Base-by-base conservation (phyloP, 805 yeast genomes). In the Ogataea haglerorum region DNA sequence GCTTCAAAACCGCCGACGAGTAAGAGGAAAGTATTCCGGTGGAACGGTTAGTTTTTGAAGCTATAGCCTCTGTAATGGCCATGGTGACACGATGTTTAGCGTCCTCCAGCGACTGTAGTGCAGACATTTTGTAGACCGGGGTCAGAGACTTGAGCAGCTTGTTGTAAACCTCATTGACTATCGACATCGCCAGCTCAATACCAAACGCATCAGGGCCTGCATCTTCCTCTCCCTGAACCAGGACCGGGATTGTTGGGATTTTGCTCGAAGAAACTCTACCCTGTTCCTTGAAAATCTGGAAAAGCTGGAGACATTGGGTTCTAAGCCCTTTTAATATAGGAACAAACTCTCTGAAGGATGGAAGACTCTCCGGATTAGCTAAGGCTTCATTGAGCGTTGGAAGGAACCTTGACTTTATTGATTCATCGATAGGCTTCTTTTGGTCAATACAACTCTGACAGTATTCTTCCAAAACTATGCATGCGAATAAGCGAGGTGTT, bases 131-230 rank as follows among this genome's bases (percentile, higher is more conserved):
- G 47, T 79, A 74, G 2, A 85, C 73, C 4, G 95, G 78, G 12
- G 83, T 69, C 53, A 93, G 64, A 7, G 73, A 59, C 42, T 75
- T 77, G 49, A 79, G 65, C 48, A 88, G 65, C 54, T 82, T 82
- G n/a, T 74, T 76, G 56, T 77, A 87, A 6, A 79, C 76, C 28
- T 80, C 85, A 29, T 68, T 67, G 23, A 82, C 53, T 1, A 89
- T 73, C 47, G 77, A 75, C 42, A 84, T 84, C 1, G 96, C 97
- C 46, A 77, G 75, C 30, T 75, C 84, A 29, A 93, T 60, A 12
- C 88, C 77, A 64, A 93, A 93, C 0, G 97, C 98, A 53, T 83
- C 89, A 1, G 95, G 88, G 2, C 96, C 97, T 2, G 97, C 95
- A 45, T 86, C 95, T 1, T 79, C 71, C 57, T 93, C 98, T 25